phyloP scores from a whole-genome alignment of 2,329 filamentous ascomycete genomes.

The Colletotrichum neosansevieriae region DNA sequence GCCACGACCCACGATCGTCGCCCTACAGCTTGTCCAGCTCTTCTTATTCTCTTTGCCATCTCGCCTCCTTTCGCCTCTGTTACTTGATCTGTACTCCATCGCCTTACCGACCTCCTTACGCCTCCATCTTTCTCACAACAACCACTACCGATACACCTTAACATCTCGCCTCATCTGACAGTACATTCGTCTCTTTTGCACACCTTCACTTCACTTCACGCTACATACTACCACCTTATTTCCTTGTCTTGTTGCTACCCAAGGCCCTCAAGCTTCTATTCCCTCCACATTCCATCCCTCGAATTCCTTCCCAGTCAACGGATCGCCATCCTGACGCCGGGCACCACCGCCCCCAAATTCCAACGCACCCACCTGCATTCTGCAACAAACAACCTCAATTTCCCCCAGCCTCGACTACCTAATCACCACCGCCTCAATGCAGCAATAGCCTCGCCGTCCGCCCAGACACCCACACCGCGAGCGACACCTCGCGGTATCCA shows the following conservation, averaged over 20 bases:
- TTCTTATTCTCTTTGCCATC: slow-evolving; percentile 19
- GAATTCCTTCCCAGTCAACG: slow-evolving; percentile 14
- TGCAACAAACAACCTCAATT: not conserved
- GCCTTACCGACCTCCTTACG: slow-evolving; percentile 4
- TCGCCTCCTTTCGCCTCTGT: slow-evolving; percentile 20
- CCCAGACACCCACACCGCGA: slow-evolving; percentile 30
- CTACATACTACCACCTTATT: slow-evolving; percentile 35
- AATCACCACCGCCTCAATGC: slow-evolving; percentile 39
- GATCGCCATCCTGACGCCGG: slow-evolving; percentile 20
- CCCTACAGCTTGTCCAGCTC: not conserved
- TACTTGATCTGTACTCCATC: slow-evolving; percentile 23
- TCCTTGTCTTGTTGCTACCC: slow-evolving; percentile 8
- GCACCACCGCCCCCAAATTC: slow-evolving; percentile 31
- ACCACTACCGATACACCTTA: not conserved
- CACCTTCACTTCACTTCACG: slow-evolving; percentile 39
- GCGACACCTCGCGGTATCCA: slow-evolving; percentile 27
- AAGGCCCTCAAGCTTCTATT: slow-evolving; percentile 16
- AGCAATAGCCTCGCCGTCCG: slow-evolving; percentile 37
- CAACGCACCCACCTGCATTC: slow-evolving; percentile 7
- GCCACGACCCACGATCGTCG: slow-evolving; percentile 34
- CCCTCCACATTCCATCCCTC: slow-evolving; percentile 35
- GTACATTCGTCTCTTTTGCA: slow-evolving; percentile 17
- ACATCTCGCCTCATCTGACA: not conserved
- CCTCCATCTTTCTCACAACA: not conserved
- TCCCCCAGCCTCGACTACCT: slow-evolving; percentile 27